Base-by-base conservation (phyloP, 768 basidiomycete genomes). In the Lentinula boryana region DNA sequence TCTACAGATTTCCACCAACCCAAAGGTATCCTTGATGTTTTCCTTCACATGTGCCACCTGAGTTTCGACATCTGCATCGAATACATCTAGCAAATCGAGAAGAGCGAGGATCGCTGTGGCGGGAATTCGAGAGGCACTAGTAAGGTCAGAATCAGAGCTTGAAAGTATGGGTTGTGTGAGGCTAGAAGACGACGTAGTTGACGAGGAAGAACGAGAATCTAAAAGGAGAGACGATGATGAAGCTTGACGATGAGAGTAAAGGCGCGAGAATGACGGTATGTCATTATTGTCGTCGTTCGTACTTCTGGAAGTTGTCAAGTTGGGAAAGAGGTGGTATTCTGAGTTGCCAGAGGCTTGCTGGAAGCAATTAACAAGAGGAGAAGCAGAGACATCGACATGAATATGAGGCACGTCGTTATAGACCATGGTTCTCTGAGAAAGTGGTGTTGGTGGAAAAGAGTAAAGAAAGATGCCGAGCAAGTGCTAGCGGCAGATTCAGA, bases 51-150 rank as follows among this genome's bases (percentile, higher is more conserved):
- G 68, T 23, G 63, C 54, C 4, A 70, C 66, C 40, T 71, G 67
- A 40, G 51, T 43, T 4, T 61, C 63, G 31, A 76, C 64, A 59
- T 77, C 76, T 43, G 66, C 63, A 58, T 77, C 72, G 64, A 74
- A 67, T 23, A 57, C 33, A 50, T 75, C 73, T 12, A 79, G 68
- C 33, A 77, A 66, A 58, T 73, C 65, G 16, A 74, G 68, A 41
- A 76, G 60, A 7, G 67, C 56, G 53, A 71, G 65, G 55, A 74
- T 69, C 27, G 69, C 68, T 21, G 64, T 63, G 3, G 71, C 63
- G 18, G 70, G 64, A 36, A 70, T 64, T 31, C 46, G 58, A 21
- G 36, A 18, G 33, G n/a, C 35, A 32, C 38, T 54, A 1, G 55
- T 31, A 52, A 40, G 53, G 7, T 63, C 63, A 36, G 60, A 38